Base-by-base conservation (phyloP, 805 yeast species). In the Metschnikowia noctiluminum region DNA sequence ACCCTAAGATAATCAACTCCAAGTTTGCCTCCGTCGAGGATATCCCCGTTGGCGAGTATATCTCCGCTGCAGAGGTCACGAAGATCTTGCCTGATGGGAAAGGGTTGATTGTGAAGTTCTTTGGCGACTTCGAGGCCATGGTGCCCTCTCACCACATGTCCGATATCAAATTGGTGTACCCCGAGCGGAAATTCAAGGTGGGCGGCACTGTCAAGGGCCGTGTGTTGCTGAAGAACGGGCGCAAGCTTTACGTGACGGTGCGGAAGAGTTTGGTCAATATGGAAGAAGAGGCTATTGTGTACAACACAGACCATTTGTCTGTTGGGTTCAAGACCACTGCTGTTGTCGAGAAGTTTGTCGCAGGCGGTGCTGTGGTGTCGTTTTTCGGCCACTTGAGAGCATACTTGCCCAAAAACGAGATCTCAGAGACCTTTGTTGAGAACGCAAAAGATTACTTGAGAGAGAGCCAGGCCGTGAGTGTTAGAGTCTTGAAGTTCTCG, bases 111-210 rank as follows among this genome's bases (percentile, higher is more conserved):
- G 75, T 94, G 30, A 81, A 79, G 58, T 60, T 89, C 10, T 82
- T 84, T 51, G 83, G 81, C 45, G 77, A 79, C 42, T 87, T 85
- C 55, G 83, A 78, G 38, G 99, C 89, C 6, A 70, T 78, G 53
- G 98, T 89, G 28, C 85, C 88, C 12, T 73, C 81, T 28, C 62
- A 71, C 27, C 96, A 92, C 59, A 79, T 94, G 66, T 84, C 96
- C 56, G 99, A 94, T 65, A 77, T 87, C 49, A 85, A 82, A 62
- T 74, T 92, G 54, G 81, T 82, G 2, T 85, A 92, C 62, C 99
- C 99, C 6, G 98, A 94, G 68, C 80, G 94, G 73, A 89, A 89
- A 61, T 92, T 85, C 76, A 88, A 87, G 66, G 82, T 84, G 39
- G 98, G 97, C 10, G 73, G 85, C 38, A 86, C 84, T 56, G 88